These are phyloP conservation scores for Solanum chiquidenum DNA, from an alignment of 257 asterid genomes.

Conservation along the genomic window DNA sequence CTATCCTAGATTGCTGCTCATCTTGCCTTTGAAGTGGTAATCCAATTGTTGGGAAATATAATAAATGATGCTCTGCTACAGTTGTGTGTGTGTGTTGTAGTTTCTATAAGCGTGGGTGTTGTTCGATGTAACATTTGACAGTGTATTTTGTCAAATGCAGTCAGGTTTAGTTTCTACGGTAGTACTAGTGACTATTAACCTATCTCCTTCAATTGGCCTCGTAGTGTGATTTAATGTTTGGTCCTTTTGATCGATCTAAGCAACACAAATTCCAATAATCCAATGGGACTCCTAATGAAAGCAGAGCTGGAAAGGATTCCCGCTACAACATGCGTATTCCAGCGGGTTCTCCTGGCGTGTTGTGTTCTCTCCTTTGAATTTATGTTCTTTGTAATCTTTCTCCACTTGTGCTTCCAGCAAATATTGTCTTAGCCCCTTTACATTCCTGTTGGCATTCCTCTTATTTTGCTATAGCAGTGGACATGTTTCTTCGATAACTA, in stretches of 20 bases:
- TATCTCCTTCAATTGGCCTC: neutral
- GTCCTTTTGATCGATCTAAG: neutral
- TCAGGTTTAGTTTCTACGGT: neutral
- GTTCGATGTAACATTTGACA: neutral
- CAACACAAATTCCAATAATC: neutral
- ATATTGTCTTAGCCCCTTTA: neutral
- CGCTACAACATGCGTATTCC: neutral
- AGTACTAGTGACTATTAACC: neutral
- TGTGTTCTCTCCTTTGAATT: neutral
- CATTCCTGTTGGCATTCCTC: neutral
- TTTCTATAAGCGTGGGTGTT: neutral
- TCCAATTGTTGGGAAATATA: neutral
- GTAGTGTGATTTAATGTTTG: neutral
- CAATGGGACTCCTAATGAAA: neutral
- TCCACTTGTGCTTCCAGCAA: neutral
- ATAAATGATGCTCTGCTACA: neutral
- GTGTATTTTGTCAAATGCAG: neutral
- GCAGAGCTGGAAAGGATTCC: neutral
- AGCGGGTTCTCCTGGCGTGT: neutral
- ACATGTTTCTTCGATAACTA: neutral
- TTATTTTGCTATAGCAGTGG: neutral
- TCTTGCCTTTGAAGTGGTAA: neutral
- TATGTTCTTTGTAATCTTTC: neutral
- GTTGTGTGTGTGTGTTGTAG: neutral
- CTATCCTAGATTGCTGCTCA: neutral